phyloP scores from a whole-genome alignment of 2,329 filamentous ascomycete species.

The Cladobotryum protrusum region DNA sequence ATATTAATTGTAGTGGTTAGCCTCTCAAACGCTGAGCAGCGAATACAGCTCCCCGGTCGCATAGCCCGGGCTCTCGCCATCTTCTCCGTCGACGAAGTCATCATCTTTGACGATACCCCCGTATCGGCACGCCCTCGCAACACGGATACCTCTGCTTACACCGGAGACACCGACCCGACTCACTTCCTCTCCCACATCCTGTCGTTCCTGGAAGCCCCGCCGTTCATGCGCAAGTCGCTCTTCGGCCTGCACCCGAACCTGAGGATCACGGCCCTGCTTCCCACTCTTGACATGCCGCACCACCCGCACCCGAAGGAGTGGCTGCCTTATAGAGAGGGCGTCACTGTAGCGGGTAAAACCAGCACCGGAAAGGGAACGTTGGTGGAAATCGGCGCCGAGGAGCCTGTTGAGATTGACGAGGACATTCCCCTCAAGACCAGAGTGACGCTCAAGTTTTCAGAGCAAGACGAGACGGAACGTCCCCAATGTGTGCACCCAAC shows the following conservation, averaged over 20 bases:
- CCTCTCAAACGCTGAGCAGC: conserved; percentile 66
- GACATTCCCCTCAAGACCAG: conserved; percentile 64
- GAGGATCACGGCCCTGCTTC: conserved; percentile 63
- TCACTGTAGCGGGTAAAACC: conserved; percentile 48
- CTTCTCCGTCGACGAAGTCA: conserved; percentile 77
- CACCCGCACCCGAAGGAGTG: conserved; percentile 72
- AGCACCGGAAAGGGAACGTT: conserved; percentile 42
- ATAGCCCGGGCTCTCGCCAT: conserved; percentile 77
- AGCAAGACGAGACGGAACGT: conserved; percentile 37
- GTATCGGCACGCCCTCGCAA: conserved; percentile 37
- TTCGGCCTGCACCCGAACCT: conserved; percentile 78
- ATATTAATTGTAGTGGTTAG: conserved; percentile 32
- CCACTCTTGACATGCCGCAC: conserved; percentile 78
- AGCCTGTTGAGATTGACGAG: conserved; percentile 50
- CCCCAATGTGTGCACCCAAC: conserved; percentile 60
- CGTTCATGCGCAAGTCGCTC: conserved; percentile 68
- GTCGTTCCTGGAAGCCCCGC: conserved; percentile 77
- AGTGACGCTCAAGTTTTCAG: conserved; percentile 61
- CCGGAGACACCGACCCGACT: conserved; percentile 66
- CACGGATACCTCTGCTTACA: conserved; percentile 50
- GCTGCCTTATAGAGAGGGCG: conserved; percentile 73
- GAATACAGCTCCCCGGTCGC: conserved; percentile 65
- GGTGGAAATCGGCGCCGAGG: conserved; percentile 52
- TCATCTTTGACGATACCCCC: conserved; percentile 70
- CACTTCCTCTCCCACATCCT: conserved; percentile 76